Evolutionary conservation across 2,329 filamentous ascomycete genomes (phyloP), one percentile per base, ranked within the genome.

Genomic region (Calycina herbarum): DNA sequence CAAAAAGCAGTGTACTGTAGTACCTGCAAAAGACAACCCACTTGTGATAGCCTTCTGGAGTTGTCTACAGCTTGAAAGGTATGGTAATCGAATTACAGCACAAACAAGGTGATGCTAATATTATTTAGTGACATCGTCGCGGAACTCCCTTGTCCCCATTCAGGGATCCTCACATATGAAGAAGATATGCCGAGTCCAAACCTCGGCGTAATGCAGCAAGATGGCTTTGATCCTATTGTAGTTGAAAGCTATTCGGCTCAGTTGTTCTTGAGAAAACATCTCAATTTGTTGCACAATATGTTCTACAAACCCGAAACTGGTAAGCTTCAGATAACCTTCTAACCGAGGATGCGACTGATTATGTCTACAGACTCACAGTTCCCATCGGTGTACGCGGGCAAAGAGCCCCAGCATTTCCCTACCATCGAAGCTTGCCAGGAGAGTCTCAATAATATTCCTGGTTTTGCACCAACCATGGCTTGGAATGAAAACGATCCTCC

Each of bases 41-140:
- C 82, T 90, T 42, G 82, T 90, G 15, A 84, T 96, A 71, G 90
- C 92, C 0, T 97, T 94, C 73, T 98, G 94, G 94, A 95, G 94
- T 7, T 96, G 92, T 75, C 81, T 97, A 68, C 94, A 98, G 74
- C 83, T 98, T 11, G 94, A 98, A 78, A 97, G 89, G 90, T 92
- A 77, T 71, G 78, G 62, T 31, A n/a, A 20, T 33, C 24, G 10
- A 5, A 24, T 56, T 17, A 5, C 4, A 2, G 57, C 13, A 60
- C 31, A 42, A 27, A 51, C n/a, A 7, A n/a, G 27, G 51, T 63
- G 59, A 61, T 57, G 27, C 67, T 73, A 63, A 72, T 48, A 17
- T 48, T 5, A 66, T 62, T 63, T 69, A 93, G 93, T 77, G 94
- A 98, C 76, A 92, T 98, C 57, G 84, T 97, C 58, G 95, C 95